Conservation (phyloP, 352 stramenopile genomes). For the Globisporangium yorkense region DNA sequence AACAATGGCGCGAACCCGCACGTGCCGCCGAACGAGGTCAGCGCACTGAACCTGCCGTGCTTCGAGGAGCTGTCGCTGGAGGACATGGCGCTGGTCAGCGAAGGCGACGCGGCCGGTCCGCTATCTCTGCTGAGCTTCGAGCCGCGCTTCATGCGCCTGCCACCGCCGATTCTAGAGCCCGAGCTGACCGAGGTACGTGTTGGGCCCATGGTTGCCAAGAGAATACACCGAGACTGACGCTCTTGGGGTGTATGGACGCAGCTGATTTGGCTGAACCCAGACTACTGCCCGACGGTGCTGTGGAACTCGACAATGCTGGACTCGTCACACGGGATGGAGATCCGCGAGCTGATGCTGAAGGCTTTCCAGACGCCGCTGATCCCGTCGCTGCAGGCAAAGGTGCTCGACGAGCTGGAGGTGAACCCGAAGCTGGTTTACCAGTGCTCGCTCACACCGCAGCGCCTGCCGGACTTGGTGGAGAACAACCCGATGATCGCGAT, state of each 20-base stretch:
- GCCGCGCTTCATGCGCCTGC: slow-evolving; percentile 83
- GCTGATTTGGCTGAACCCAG: slow-evolving; percentile 90
- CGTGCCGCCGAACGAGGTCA: slow-evolving; percentile 65
- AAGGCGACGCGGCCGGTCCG: slow-evolving; percentile 26
- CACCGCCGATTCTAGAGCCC: slow-evolving; percentile 78
- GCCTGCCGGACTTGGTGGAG: slow-evolving; percentile 95
- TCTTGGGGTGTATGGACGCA: neutral
- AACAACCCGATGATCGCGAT: slow-evolving; percentile 98
- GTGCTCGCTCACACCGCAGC: slow-evolving; percentile 90
- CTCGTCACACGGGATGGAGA: slow-evolving; percentile 74
- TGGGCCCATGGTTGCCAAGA: neutral
- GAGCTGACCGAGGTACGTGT: slow-evolving; percentile 62
- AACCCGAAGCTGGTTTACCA: slow-evolving; percentile 90
- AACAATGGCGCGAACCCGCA: slow-evolving; percentile 75
- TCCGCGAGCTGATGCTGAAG: slow-evolving; percentile 88
- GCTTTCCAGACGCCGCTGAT: slow-evolving; percentile 88
- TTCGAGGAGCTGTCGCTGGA: slow-evolving; percentile 68
- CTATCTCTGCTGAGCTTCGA: slow-evolving; percentile 86
- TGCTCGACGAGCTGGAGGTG: slow-evolving; percentile 84
- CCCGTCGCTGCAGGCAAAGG: slow-evolving; percentile 85
- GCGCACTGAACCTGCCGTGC: slow-evolving; percentile 58
- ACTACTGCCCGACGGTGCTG: slow-evolving; percentile 87
- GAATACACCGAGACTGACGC: neutral
- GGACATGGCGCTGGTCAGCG: slow-evolving; percentile 56
- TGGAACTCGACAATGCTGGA: slow-evolving; percentile 91